Evolutionary conservation across 2,329 filamentous ascomycete genomes (phyloP).

Genomic region (Aspergillus melleus): DNA sequence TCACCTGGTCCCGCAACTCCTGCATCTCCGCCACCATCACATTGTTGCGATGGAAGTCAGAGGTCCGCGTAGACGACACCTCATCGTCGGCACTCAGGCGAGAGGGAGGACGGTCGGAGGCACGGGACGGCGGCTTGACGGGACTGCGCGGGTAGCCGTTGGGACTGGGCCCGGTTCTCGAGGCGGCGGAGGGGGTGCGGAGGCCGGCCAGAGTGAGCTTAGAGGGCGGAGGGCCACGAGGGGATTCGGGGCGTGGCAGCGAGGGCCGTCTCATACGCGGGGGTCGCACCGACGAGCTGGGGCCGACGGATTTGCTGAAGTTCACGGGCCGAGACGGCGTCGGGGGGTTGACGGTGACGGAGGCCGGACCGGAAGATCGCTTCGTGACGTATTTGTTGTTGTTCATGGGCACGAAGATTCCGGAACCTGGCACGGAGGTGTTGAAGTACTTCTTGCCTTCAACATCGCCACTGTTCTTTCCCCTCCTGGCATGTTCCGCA

Average conservation of each 20-base stretch:
- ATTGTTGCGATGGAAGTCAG: slow-evolving; percentile 29
- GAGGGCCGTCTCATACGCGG: slow-evolving; percentile 67
- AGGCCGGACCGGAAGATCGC: slow-evolving; percentile 48
- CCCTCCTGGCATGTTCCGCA: slow-evolving; percentile 73
- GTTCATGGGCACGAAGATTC: slow-evolving; percentile 87
- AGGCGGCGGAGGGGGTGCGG: slow-evolving; percentile 54
- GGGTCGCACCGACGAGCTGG: slow-evolving; percentile 68
- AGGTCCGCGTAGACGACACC: slow-evolving; percentile 31
- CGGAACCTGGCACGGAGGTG: slow-evolving; percentile 74
- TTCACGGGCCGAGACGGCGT: slow-evolving; percentile 70
- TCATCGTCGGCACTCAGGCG: slow-evolving; percentile 42
- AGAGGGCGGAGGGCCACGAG: slow-evolving; percentile 60
- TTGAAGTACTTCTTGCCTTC: slow-evolving; percentile 83
- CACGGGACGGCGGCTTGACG: slow-evolving; percentile 38
- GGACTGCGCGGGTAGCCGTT: slow-evolving; percentile 50
- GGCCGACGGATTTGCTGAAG: slow-evolving; percentile 86
- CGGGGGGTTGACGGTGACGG: slow-evolving; percentile 60
- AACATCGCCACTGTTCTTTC: slow-evolving; percentile 95
- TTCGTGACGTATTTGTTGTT: slow-evolving; percentile 68
- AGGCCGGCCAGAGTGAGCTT: slow-evolving; percentile 57
- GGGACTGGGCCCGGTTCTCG: slow-evolving; percentile 25
- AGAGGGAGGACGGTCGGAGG: slow-evolving; percentile 41
- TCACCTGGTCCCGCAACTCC: slow-evolving; percentile 68
- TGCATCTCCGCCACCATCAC: slow-evolving; percentile 30
- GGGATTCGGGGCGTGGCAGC: slow-evolving; percentile 84